These are phyloP conservation scores for Saprolegnia parasitica DNA, from an alignment of 352 stramenopile species.

Conservation along the genomic window DNA sequence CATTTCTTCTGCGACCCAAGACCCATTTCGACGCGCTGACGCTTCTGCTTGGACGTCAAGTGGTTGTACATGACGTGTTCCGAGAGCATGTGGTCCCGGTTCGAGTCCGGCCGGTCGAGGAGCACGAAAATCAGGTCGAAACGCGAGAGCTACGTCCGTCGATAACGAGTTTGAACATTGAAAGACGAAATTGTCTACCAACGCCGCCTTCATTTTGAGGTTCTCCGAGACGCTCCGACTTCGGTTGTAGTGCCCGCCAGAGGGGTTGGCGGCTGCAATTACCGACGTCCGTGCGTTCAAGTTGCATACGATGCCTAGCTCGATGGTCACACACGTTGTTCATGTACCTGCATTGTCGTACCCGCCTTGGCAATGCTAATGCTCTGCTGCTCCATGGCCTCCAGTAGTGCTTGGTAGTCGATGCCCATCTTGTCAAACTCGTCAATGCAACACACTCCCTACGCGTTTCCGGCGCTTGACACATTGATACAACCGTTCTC, in stretches of 20 bases:
- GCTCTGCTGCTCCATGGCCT: conserved; percentile 99
- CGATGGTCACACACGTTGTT: conserved; percentile 63
- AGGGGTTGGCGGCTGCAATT: conserved; percentile 96
- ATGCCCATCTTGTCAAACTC: conserved; percentile 98
- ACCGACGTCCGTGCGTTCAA: conserved; percentile 93
- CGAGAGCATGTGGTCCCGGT: conserved; percentile 90
- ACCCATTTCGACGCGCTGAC: conserved; percentile 13
- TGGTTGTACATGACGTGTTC: conserved; percentile 94
- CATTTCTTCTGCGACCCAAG: background rate
- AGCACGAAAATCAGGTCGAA: conserved; percentile 98
- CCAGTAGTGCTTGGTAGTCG: conserved; percentile 89
- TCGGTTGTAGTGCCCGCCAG: conserved; percentile 95
- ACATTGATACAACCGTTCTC: background rate
- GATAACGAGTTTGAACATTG: too few relatives aligned
- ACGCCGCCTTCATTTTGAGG: conserved; percentile 92
- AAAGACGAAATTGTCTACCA: conserved; percentile 35
- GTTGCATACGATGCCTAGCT: conserved; percentile 90
- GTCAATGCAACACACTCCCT: conserved; percentile 96
- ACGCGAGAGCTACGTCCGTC: conserved; percentile 76
- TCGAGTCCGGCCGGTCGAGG: conserved; percentile 89
- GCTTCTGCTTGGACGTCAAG: conserved; percentile 32
- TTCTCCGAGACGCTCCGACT: conserved; percentile 94
- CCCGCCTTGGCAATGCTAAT: conserved; percentile 88
- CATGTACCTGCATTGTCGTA: background rate
- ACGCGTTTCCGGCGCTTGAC: background rate